A percentile compares a stretch with the other conserved stretches of the same genome.
These are phyloP conservation scores for Nakataea oryzae DNA, from an alignment of 2,329 filamentous ascomycete genomes.

Conservation along the genomic window DNA sequence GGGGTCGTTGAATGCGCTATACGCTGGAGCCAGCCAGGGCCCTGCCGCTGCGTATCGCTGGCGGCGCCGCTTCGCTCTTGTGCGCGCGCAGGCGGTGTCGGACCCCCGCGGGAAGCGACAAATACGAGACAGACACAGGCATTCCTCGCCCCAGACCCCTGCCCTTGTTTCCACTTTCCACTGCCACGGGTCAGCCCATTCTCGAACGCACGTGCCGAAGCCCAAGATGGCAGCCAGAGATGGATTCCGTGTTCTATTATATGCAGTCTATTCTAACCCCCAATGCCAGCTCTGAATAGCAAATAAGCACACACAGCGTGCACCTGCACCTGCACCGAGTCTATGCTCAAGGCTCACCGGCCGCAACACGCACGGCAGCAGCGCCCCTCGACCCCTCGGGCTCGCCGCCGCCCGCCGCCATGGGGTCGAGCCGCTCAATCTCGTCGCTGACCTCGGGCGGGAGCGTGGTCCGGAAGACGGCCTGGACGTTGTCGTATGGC, in stretches of 20 bases:
- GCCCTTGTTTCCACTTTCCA: too few species aligned
- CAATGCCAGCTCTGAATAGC: not conserved
- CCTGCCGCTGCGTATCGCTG: too few species aligned
- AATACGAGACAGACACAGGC: not conserved
- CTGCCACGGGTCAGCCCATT: too few species aligned
- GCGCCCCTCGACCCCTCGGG: too few species aligned
- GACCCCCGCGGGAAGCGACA: not conserved
- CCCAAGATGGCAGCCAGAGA: too few species aligned
- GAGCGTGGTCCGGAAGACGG: not conserved
- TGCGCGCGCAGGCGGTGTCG: too few species aligned
- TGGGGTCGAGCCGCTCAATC: not conserved
- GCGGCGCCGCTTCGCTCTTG: too few species aligned
- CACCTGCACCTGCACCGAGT: not conserved
- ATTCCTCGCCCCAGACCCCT: too few species aligned
- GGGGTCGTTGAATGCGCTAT: too few species aligned
- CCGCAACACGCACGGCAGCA: not conserved
- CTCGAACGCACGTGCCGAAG: not conserved
- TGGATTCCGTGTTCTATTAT: too few species aligned
- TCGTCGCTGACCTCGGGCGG: conserved; percentile 1
- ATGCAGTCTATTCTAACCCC: not conserved
- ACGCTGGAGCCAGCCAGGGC: too few species aligned
- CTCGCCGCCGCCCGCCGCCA: not conserved
- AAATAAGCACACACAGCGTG: not conserved
- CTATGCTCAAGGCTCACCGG: not conserved
- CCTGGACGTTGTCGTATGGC: conserved; percentile 7